Evolutionary conservation across 2,329 filamentous ascomycete species (phyloP).

Genomic region (Verticillium dahliae): DNA sequence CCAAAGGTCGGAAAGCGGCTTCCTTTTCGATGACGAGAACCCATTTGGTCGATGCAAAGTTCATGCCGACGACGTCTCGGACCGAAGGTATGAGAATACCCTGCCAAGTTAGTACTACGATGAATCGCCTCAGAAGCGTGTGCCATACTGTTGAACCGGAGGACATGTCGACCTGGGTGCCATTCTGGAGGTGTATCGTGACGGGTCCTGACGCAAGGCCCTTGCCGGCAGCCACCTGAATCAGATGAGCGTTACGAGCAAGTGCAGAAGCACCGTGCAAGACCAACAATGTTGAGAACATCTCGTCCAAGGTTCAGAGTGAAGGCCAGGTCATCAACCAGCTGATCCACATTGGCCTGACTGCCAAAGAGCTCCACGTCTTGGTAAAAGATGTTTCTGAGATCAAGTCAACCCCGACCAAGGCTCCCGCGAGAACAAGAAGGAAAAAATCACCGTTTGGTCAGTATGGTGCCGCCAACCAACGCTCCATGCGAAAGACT

Average conservation of each 20-base stretch:
- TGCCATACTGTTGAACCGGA: slow-evolving; percentile 21
- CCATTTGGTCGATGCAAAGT: slow-evolving; percentile 50
- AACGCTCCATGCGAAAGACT: slow-evolving; percentile 55
- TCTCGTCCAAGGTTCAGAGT: slow-evolving; percentile 60
- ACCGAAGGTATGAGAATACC: slow-evolving; percentile 55
- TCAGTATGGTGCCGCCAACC: slow-evolving; percentile 45
- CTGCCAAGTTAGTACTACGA: slow-evolving; percentile 22
- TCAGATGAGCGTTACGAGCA: background rate
- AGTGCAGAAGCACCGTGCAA: background rate
- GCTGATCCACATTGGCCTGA: slow-evolving; percentile 62
- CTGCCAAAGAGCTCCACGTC: slow-evolving; percentile 64
- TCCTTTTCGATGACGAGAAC: slow-evolving; percentile 76
- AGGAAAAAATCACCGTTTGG: slow-evolving; percentile 47
- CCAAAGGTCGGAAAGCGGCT: background rate
- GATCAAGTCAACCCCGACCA: background rate
- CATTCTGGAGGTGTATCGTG: slow-evolving; percentile 29
- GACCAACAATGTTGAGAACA: slow-evolving; percentile 61
- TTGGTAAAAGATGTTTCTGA: slow-evolving; percentile 74
- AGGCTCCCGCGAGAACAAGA: background rate
- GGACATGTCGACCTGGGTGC: slow-evolving; percentile 17
- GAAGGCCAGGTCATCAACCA: slow-evolving; percentile 68
- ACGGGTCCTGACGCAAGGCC: slow-evolving; percentile 61
- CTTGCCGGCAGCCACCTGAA: slow-evolving; percentile 67
- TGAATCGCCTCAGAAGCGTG: background rate
- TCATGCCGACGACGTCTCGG: slow-evolving; percentile 39